These are phyloP conservation scores for Pestalotiopsis sp. DNA, from an alignment of 2,329 filamentous ascomycete genomes.

Conservation along the genomic window DNA sequence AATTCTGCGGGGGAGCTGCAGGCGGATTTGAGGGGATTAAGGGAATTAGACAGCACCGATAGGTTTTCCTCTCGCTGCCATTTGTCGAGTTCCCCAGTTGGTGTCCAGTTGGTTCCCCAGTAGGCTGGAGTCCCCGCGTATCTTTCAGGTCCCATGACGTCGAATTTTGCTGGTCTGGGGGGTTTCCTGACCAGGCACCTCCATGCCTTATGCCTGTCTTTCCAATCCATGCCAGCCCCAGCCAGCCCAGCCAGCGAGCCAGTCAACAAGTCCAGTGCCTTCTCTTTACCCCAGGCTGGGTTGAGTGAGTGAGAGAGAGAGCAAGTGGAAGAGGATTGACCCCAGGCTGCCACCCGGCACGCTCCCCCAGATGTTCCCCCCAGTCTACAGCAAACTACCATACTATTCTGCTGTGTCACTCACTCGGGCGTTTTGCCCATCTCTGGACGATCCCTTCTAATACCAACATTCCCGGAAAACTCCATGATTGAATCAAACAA, in stretches of 20 bases:
- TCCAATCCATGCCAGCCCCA: neutral
- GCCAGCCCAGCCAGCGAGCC: neutral
- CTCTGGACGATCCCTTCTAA: slow-evolving; percentile 24
- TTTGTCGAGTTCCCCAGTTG: neutral
- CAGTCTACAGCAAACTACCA: neutral
- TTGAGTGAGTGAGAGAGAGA: neutral
- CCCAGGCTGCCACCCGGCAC: neutral
- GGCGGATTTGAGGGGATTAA: neutral
- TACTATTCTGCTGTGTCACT: slow-evolving; percentile 14
- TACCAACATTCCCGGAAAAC: slow-evolving; percentile 7
- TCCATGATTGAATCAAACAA: neutral
- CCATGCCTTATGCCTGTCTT: too few relatives aligned
- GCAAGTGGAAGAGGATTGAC: neutral
- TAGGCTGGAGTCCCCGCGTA: neutral
- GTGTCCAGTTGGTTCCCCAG: too few relatives aligned
- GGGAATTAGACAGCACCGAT: neutral
- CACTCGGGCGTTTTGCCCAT: slow-evolving; percentile 33
- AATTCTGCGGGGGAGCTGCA: slow-evolving; percentile 2
- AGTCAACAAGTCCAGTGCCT: neutral
- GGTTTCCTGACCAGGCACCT: neutral
- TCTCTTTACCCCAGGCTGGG: neutral
- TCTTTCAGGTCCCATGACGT: slow-evolving; percentile 7
- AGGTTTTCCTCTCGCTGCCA: slow-evolving; percentile 2
- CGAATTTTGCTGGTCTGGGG: neutral
- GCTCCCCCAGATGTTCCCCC: neutral